Base-by-base conservation (phyloP, 768 basidiomycete species). In the Phallus indusiatus region DNA sequence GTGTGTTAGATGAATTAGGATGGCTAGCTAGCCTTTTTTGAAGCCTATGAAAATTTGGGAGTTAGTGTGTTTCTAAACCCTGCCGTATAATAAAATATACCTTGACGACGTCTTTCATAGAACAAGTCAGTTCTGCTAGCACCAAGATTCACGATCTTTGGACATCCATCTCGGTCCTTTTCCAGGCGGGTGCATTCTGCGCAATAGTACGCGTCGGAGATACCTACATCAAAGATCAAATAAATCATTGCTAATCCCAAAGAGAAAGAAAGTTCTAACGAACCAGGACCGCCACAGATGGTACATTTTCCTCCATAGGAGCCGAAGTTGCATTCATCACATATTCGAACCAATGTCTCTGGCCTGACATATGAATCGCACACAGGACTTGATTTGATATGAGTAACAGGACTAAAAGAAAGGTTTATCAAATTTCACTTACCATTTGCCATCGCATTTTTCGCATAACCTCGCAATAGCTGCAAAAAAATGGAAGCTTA, bases 381-480 rank as follows among this genome's bases (percentile, higher is more conserved):
- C 49, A 97, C 91, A 9, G 95, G 95, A 71, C 95, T 99, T 59
- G 9, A 55, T 20, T 33, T 7, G 14, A 10, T 16, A 49, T 22
- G 49, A 56, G 18, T 1, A 16, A 33, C 20, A 18, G 34, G 42
- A 47, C 53, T n/a, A 63, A 33, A 20, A 24, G 22, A 12, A n/a
- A 21, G 2, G 14, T 33, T 4, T 17, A 24, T 9, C 12, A 47
- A 28, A 20, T 12, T 48, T 53, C 8, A 69, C 86, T 61, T 66
- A 96, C 95, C 96, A 99, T 85, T 98, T 98, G 54, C 96, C 96
- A 70, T 99, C 96, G 68, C 94, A 97, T 72, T 97, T 97, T 75
- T 99, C 96, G 72, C 96, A 99, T 54, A 97, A 81, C 66, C 96
- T 89, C 47, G 96, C 96, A 66, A 98, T 96, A 51, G 96, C 96